A percentile compares a stretch with the other conserved stretches of the same genome.
Conservation (phyloP, 2,329 filamentous ascomycete species). For the Phialophora tarda region DNA sequence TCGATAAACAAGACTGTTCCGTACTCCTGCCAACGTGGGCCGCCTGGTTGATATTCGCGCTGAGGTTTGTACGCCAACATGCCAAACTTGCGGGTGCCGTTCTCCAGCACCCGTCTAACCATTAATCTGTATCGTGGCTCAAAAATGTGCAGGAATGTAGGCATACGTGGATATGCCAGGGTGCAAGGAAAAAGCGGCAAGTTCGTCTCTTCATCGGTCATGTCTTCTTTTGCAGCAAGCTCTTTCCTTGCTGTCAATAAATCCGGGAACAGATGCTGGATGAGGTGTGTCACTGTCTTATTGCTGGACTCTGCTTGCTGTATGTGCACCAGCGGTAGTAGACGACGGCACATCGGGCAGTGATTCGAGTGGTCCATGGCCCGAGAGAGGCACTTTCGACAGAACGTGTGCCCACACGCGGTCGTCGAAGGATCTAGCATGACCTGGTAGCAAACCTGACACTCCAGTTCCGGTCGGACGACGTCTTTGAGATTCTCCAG, state of each 20-base stretch:
- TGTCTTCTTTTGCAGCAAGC: constrained; percentile 62
- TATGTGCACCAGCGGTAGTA: constrained; percentile 61
- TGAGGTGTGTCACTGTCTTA: constrained; percentile 65
- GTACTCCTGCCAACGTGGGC: constrained; percentile 69
- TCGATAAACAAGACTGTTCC: constrained; percentile 80
- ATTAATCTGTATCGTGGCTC: constrained; percentile 91
- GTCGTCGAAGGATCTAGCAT: constrained; percentile 85
- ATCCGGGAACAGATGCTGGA: constrained; percentile 72
- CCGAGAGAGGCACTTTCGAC: constrained; percentile 76
- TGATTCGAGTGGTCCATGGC: constrained; percentile 76
- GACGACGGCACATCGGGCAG: constrained; percentile 80
- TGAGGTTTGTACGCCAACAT: constrained; percentile 75
- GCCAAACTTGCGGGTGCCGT: constrained; percentile 74
- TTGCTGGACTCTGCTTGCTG: constrained; percentile 64
- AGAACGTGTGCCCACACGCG: constrained; percentile 87
- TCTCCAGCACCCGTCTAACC: constrained; percentile 76
- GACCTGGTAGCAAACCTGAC: constrained; percentile 83
- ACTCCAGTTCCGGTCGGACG: constrained; percentile 76
- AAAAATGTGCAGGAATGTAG: constrained; percentile 87
- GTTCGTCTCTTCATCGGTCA: constrained; percentile 61
- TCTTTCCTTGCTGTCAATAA: constrained; percentile 64
- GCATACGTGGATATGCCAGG: constrained; percentile 79
- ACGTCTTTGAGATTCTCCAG: constrained; percentile 66
- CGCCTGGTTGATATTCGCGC: constrained; percentile 59
- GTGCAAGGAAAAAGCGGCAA: constrained; percentile 82